Evolutionary conservation across 73 alveolate species (phyloP).

Genomic region (Blepharisma japonicum): DNA sequence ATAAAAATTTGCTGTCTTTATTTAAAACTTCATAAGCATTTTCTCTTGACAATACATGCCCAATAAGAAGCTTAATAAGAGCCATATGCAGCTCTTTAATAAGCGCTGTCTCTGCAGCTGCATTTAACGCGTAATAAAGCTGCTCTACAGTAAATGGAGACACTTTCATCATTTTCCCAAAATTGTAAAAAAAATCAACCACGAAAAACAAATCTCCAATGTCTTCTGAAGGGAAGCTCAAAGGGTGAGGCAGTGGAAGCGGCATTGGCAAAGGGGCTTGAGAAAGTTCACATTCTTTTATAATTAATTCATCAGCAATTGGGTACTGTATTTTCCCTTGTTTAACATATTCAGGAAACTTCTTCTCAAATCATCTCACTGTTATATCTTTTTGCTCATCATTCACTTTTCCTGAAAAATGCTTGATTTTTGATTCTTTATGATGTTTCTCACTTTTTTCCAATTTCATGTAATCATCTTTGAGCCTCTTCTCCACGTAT

Average conservation of each 20-base stretch:
- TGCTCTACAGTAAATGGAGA: not conserved
- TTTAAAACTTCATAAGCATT: not conserved
- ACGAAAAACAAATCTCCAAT: too few species aligned
- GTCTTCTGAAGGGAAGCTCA: too few species aligned
- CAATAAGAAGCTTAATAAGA: not conserved
- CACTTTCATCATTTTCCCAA: too few species aligned
- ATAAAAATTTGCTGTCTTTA: not conserved
- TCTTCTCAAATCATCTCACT: conserved; percentile 30
- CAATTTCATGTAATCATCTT: not conserved
- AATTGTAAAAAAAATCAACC: too few species aligned
- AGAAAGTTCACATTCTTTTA: not conserved
- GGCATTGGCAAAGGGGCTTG: conserved; percentile 1
- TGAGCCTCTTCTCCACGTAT: conserved; percentile 27
- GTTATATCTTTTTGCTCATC: conserved; percentile 33
- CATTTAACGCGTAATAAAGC: not conserved
- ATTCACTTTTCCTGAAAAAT: conserved; percentile 19
- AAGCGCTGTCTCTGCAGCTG: not conserved
- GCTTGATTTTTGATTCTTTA: conserved; percentile 9
- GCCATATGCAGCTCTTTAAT: conserved; percentile 9
- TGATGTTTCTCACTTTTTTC: not conserved
- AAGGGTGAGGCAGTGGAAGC: too few species aligned
- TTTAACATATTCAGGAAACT: conserved; percentile 30
- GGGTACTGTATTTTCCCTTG: conserved; percentile 34
- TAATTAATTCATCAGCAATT: not conserved
- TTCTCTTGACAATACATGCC: not conserved